Base-by-base conservation (phyloP, 2,329 filamentous ascomycete genomes). In the Penicillium capsulatum region DNA sequence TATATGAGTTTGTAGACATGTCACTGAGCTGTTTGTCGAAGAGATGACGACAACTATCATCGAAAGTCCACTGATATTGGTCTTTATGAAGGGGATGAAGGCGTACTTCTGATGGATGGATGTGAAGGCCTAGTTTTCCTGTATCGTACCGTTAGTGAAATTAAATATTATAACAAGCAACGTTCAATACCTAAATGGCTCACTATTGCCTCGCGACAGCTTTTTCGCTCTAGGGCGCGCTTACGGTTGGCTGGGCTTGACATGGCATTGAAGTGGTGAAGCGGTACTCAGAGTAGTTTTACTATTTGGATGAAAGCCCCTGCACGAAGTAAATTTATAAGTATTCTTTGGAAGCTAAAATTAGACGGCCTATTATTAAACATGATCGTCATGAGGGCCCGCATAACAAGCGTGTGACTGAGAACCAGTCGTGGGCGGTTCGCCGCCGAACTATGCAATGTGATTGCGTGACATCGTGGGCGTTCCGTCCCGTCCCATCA, bases 11-110 rank as follows among this genome's bases (percentile, higher is more conserved):
- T 3, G 33, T 41, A 19, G 38, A 41, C 20, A 41, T 36, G 1
- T 41, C 38, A 29, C 38, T 41, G 29, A 41, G 38, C 19, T 36
- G 17, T 13, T 19, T 41, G n/a, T 41, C 38, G 14, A 41, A 36
- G 5, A 41, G 14, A 32, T 41, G n/a, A 15, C 33, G 29, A 16
- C 13, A 36, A 13, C 31, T 13, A 19, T 27, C 13, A 13, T 22
- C 24, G 29, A 32, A 31, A 22, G 20, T 9, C 38, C 38, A 41
- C 19, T 17, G 7, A 32, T 41, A 41, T 15, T 1, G 13, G 26
- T 41, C 38, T 14, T 36, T 41, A n/a, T 36, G 17, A 4, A 29
- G 24, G 29, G 22, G 38, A 15, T 41, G 20, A 36, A 41, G 38
- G 17, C 38, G 33, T 11, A 41, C 38, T 26, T 41, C 33, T 36